phyloP scores from a whole-genome alignment of 2,329 filamentous ascomycete species.

The Fonsecaea nubica region DNA sequence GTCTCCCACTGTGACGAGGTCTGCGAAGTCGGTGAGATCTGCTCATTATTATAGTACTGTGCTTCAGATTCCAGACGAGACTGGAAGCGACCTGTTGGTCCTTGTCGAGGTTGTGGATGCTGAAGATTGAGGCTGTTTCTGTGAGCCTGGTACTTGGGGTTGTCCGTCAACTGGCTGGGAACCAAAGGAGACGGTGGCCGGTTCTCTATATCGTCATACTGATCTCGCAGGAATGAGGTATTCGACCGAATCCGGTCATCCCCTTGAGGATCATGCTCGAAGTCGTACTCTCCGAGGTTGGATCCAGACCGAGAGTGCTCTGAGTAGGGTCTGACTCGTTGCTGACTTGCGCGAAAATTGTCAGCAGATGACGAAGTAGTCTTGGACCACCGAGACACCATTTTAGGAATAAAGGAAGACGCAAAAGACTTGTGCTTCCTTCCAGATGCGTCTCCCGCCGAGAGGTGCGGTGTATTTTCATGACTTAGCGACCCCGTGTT shows the following conservation, averaged over 20 bases:
- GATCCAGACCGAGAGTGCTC: conserved; percentile 77
- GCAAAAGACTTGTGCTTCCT: conserved; percentile 88
- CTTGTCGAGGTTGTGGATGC: conserved; percentile 69
- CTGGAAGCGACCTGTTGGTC: conserved; percentile 67
- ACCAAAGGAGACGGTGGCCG: conserved; percentile 67
- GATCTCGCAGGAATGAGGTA: conserved; percentile 49
- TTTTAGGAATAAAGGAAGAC: conserved; percentile 85
- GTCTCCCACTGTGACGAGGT: conserved; percentile 52
- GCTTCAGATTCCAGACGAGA: conserved; percentile 67
- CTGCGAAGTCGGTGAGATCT: conserved; percentile 47
- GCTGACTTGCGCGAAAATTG: conserved; percentile 71
- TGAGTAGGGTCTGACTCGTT: conserved; percentile 62
- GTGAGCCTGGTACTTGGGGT: conserved; percentile 70
- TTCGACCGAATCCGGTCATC: conserved; percentile 55
- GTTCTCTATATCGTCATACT: conserved; percentile 48
- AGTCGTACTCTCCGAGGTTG: conserved; percentile 71
- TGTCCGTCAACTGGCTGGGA: conserved; percentile 62
- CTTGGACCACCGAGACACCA: conserved; percentile 86
- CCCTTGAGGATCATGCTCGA: conserved; percentile 55
- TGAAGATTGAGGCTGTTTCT: conserved; percentile 68
- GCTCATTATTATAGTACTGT: conserved; percentile 56
- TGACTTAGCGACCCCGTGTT: conserved; percentile 64
- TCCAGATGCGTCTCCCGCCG: conserved; percentile 66
- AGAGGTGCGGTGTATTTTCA: conserved; percentile 74
- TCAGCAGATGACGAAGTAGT: conserved; percentile 89